phyloP scores from a whole-genome alignment of 164 flowering plant genomes.

The Stephania cephalantha region DNA sequence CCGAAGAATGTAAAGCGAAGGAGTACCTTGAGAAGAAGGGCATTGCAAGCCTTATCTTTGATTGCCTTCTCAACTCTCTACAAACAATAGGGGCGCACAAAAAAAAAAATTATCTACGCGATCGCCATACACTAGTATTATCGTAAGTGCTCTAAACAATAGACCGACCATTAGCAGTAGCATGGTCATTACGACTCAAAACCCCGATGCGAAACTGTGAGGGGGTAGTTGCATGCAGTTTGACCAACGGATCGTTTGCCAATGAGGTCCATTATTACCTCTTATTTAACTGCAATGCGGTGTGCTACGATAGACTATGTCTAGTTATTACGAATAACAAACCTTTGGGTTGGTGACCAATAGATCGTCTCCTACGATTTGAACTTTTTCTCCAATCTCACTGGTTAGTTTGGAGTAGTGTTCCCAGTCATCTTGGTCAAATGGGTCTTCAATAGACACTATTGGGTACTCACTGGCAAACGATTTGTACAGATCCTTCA shows the following conservation, averaged over 20 bases:
- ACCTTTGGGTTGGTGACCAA: slow-evolving; percentile 95
- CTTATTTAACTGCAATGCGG: too few relatives aligned
- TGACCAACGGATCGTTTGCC: too few relatives aligned
- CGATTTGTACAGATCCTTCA: slow-evolving; percentile 77
- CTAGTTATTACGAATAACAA: background rate
- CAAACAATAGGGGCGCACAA: slow-evolving; percentile 5
- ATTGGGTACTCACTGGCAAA: slow-evolving; percentile 79
- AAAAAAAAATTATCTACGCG: too few relatives aligned
- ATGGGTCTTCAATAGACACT: slow-evolving; percentile 89
- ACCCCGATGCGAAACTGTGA: too few relatives aligned
- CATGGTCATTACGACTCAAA: too few relatives aligned
- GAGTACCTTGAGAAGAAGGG: slow-evolving; percentile 72
- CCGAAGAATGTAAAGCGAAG: background rate
- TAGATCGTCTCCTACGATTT: slow-evolving; percentile 91
- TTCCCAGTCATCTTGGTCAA: slow-evolving; percentile 97
- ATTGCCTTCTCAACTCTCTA: slow-evolving; percentile 92
- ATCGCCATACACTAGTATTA: too few relatives aligned
- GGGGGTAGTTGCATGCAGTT: too few relatives aligned
- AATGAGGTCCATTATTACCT: too few relatives aligned
- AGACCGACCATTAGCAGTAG: too few relatives aligned
- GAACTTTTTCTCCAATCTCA: slow-evolving; percentile 66
- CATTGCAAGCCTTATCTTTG: slow-evolving; percentile 64
- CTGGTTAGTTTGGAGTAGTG: slow-evolving; percentile 61
- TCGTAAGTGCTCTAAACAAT: too few relatives aligned
- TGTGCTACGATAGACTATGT: too few relatives aligned